These are phyloP conservation scores for Mangifera indica DNA, from an alignment of 345 rosid species.

Conservation along the genomic window DNA sequence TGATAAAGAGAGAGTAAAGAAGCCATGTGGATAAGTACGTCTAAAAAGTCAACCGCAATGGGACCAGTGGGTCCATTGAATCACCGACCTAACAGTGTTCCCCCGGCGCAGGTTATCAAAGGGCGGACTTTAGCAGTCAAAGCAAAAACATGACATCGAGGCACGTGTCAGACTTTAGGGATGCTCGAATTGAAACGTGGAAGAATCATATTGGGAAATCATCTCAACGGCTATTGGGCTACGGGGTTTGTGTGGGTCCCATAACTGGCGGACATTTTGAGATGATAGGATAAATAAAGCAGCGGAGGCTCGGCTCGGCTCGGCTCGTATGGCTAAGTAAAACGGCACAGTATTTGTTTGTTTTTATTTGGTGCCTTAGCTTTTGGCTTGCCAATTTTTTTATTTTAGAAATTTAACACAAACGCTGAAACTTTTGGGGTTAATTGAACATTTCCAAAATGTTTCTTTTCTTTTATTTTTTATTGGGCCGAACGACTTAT, in stretches of 20 bases:
- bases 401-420: too few relatives aligned
- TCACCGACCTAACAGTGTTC: conserved; percentile 10
- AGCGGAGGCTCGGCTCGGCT: background rate
- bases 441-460: background rate
- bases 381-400: background rate
- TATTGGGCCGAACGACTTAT: too few relatives aligned
- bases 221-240: conserved; percentile 25
- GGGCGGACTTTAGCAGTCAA: conserved; percentile 1
- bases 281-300: background rate
- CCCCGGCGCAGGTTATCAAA: conserved; percentile 25
- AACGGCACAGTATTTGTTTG: background rate
- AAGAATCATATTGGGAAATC: background rate
- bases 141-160: background rate
- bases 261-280: conserved; percentile 17
- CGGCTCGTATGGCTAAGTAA: too few relatives aligned
- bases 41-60: conserved; percentile 24
- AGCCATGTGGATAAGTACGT: background rate
- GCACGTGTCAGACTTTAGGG: conserved; percentile 20
- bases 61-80: conserved; percentile 24
- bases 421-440: too few relatives aligned
- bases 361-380: background rate
- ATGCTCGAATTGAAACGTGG: conserved; percentile 11
- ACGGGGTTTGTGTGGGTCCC: conserved; percentile 21
- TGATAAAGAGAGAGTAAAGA: background rate
- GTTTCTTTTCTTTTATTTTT: background rate